Evolutionary conservation across 2,329 filamentous ascomycete genomes (phyloP).

Genomic region (Pseudogymnoascus sp.): DNA sequence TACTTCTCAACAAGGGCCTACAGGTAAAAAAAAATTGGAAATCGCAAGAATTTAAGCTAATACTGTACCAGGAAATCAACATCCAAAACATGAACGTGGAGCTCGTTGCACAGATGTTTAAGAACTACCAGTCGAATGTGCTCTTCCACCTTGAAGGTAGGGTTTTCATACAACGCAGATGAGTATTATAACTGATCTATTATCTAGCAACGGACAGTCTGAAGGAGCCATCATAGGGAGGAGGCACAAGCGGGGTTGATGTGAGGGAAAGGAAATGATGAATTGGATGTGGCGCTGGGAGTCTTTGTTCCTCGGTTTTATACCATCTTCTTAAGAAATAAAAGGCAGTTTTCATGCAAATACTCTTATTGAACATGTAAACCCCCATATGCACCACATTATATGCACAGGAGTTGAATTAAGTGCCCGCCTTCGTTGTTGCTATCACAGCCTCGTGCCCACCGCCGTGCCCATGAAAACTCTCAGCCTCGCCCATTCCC

Average conservation of each 20-base stretch:
- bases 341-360: background rate
- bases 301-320: constrained; percentile 3
- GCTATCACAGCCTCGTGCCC: constrained; percentile 9
- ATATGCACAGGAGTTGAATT: background rate
- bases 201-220: constrained; percentile 69
- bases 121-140: constrained; percentile 98
- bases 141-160: constrained; percentile 93
- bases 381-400: background rate
- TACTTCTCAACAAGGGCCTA: constrained; percentile 86
- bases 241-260: background rate
- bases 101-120: constrained; percentile 98
- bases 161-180: background rate
- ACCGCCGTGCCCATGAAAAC: background rate
- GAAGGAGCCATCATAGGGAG: constrained; percentile 60
- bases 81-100: constrained; percentile 99
- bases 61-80: constrained; percentile 71
- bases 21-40: constrained; percentile 60
- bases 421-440: background rate
- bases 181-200: constrained; percentile 17
- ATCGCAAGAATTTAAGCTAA: background rate
- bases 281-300: constrained; percentile 4
- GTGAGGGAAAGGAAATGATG: background rate
- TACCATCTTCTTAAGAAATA: background rate
- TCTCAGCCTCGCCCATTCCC: constrained; percentile 7
- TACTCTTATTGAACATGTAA: background rate